These are phyloP conservation scores for Tympanopsis confertula DNA, from an alignment of 2,329 filamentous ascomycete genomes.

Conservation along the genomic window DNA sequence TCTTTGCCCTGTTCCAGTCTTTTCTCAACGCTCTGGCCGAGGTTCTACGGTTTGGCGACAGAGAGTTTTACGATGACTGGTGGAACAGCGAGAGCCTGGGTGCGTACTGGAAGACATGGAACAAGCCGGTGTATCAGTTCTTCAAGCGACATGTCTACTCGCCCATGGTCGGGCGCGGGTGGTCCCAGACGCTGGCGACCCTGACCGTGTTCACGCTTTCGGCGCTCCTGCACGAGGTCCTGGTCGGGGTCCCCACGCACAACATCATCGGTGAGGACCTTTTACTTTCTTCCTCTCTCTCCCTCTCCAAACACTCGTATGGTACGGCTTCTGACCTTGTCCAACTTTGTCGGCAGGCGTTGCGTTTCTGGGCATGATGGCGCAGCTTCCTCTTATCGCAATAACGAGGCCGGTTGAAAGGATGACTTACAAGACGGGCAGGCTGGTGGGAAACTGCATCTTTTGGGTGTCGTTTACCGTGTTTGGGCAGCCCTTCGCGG, in stretches of 20 bases:
- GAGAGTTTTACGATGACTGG: conserved; percentile 95
- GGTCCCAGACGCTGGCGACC: conserved; percentile 59
- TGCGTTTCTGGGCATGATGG: conserved; percentile 86
- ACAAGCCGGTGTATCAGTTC: conserved; percentile 92
- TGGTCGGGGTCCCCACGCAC: conserved; percentile 89
- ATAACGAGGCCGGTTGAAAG: conserved; percentile 71
- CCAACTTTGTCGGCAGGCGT: conserved; percentile 44
- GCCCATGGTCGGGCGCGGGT: conserved; percentile 75
- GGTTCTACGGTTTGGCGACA: conserved; percentile 77
- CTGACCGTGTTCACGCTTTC: conserved; percentile 79
- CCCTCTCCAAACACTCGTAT: not conserved
- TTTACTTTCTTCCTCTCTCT: not conserved
- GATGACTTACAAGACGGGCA: conserved; percentile 63
- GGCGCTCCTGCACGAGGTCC: conserved; percentile 78
- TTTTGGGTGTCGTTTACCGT: conserved; percentile 97
- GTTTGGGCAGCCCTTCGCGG: conserved; percentile 85
- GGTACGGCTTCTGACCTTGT: conserved; percentile 3
- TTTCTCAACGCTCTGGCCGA: conserved; percentile 86
- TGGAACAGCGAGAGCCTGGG: conserved; percentile 87
- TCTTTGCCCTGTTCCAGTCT: conserved; percentile 93
- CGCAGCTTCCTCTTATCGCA: conserved; percentile 79
- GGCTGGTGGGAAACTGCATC: conserved; percentile 77
- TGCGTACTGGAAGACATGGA: conserved; percentile 91
- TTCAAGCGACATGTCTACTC: conserved; percentile 92
- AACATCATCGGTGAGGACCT: conserved; percentile 64